Evolutionary conservation across 306 rosid species (phyloP), one percentile per base, ranked within the genome.

Genomic region (Cucurbita ficifolia): DNA sequence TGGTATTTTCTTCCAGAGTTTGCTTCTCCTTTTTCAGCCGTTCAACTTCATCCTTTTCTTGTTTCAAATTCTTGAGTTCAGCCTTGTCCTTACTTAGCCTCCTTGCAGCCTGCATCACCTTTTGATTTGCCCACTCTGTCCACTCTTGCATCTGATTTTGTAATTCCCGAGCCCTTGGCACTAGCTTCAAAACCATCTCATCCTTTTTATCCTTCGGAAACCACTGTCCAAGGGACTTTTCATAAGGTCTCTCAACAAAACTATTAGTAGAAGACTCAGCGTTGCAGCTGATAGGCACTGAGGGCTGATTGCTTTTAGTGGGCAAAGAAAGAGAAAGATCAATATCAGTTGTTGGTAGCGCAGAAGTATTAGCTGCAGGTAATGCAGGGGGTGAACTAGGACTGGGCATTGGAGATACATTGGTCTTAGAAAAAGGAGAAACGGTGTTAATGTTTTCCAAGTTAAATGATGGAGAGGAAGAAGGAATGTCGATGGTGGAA

Each of bases 91-190:
- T 90, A 72, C 96, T 75, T 79, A 94, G 84, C 77, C 96, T 83
- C 75, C 91, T 86, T 48, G 98, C 96, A 76, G 97, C 97, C 81
- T 94, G 97, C 98, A 90, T 89, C 65, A 94, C 92, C 85, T 90
- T 94, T 80, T 90, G 97, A 76, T 94, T 90, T 49, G 89, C 97
- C 96, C 97, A 94, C 74, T 94, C 92, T 52, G 89, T 90, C 98
- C 98, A 94, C 83, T 89, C 96, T 81, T 89, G 92, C 48, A 87
- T 83, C 81, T 85, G 97, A 80, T 79, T 86, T 85, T 89, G 88
- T 67, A 94, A 84, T 78, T 90, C 98, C 76, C 62, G 82, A 16
- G 79, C 87, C 76, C 85, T 90, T 13, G 97, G 90, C 71, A 85
- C 81, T 74, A 88, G 65, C 83, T 88, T 88, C 79, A 87, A 67